Evolutionary conservation across 805 yeast genomes (phyloP), one percentile per base, ranked within the genome.

Genomic region (Suhomyces tanzawaensis): DNA sequence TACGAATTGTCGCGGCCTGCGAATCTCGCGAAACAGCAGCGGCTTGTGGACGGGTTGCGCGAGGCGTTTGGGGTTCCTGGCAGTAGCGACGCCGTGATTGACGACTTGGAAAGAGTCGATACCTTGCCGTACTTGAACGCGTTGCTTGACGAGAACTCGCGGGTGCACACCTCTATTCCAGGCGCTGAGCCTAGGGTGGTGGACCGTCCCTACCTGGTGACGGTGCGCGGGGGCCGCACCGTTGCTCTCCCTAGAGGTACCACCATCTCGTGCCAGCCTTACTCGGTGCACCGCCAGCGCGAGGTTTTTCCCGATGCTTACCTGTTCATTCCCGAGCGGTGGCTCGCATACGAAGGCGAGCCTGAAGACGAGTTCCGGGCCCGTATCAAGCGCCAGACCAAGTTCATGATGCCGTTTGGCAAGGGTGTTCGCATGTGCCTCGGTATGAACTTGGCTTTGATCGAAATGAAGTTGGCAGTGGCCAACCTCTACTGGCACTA

Each of bases 351-450:
- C 23, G 53, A 49, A 2, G 48, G 52, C 24, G 79, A 74, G 48
- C 37, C 58, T 12, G 36, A 33, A 2, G 47, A 29, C 2, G 64
- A 58, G 3, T 72, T 53, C 50, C 51, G 50, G 4, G 45, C 40
- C 4, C 51, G 81, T 27, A 49, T 73, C 23, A 68, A 60, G 37
- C 38, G 37, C 7, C 81, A 79, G 77, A 66, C 69, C 40, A 69
- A 64, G 36, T 66, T 68, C 47, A 74, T 81, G 69, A 73, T 82
- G 71, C 79, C 84, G 1, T 83, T 84, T 62, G 89, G 90, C 1
- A 74, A 79, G 28, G 91, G 90, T 3, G 68, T 79, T 15, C 62
- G 88, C 45, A 81, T 82, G 88, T 83, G 91, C 51, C 62, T 82
- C 37, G 90, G 91, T 1, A 73, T 79, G 78, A 71, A 82, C 52